phyloP scores from a whole-genome alignment of 805 yeast species.

The Wickerhamiella dianesei region DNA sequence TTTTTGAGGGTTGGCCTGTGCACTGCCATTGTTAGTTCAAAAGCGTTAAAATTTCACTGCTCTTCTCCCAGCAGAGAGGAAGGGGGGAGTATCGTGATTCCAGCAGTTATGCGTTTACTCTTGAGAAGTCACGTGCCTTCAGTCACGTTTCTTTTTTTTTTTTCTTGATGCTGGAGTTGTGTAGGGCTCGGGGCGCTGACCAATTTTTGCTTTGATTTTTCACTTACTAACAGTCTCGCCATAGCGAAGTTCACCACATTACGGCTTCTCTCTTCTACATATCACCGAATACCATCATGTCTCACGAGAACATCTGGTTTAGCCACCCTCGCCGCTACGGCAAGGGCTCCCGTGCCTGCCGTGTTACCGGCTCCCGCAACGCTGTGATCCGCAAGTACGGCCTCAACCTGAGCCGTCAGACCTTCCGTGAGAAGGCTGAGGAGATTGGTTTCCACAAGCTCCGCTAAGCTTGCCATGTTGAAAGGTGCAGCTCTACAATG shows the following conservation, averaged over 20 bases:
- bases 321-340: conserved; percentile 99
- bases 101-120: too few species aligned
- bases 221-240: background rate
- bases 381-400: conserved; percentile 99
- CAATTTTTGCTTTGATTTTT: background rate
- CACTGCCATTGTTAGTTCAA: conserved; percentile 30
- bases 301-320: conserved; percentile 99
- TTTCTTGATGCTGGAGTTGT: too few species aligned
- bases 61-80: background rate
- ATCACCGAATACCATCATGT: conserved; percentile 50
- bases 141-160: background rate
- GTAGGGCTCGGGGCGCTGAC: background rate
- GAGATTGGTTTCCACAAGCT: conserved; percentile 98
- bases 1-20: conserved; percentile 77
- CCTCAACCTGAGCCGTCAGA: conserved; percentile 98
- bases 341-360: conserved; percentile 99
- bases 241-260: background rate
- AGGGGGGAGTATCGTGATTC: background rate
- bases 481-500: background rate
- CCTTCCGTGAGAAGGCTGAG: conserved; percentile 99
- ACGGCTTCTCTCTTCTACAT: background rate
- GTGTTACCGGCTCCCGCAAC: conserved; percentile 96
- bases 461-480: conserved; percentile 47
- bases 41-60: background rate
- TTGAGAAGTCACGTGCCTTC: too few species aligned